These are phyloP conservation scores for Talaromyces adpressus DNA, from an alignment of 495 filamentous ascomycete species.

Conservation along the genomic window DNA sequence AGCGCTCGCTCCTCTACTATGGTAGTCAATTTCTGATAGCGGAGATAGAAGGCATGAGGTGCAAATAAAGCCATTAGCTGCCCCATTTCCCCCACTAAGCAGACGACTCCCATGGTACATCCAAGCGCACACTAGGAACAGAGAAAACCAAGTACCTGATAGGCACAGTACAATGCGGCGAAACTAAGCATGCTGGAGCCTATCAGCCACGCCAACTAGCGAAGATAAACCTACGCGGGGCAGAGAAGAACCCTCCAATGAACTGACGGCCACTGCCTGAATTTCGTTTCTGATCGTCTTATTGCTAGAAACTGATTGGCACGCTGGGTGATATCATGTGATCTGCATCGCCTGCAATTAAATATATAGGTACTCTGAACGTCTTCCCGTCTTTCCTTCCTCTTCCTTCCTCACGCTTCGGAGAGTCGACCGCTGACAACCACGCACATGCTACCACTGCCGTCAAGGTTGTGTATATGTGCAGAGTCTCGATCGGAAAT, in stretches of 20 bases:
- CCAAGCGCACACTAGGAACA: neutral
- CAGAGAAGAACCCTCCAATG: neutral
- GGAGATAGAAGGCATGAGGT: neutral
- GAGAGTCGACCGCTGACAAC: slow-evolving; percentile 12
- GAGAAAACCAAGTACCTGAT: neutral
- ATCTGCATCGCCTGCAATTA: neutral
- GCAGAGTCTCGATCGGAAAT: slow-evolving; percentile 11
- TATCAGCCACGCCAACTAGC: neutral
- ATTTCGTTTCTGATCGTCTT: neutral
- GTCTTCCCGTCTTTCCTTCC: neutral
- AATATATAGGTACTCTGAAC: neutral
- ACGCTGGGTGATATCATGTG: neutral
- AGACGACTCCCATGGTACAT: neutral
- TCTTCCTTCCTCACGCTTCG: slow-evolving; percentile 15
- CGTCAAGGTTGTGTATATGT: neutral
- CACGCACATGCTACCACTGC: slow-evolving; percentile 1
- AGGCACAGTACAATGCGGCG: neutral
- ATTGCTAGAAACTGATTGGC: neutral
- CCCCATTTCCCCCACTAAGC: neutral
- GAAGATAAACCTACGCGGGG: neutral
- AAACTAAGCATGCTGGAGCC: neutral
- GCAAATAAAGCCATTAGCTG: neutral
- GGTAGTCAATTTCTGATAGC: no score
- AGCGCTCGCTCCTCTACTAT: no score
- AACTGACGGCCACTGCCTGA: neutral